Evolutionary conservation across 257 asterid species (phyloP).

Genomic region (Solanum neorickii): DNA sequence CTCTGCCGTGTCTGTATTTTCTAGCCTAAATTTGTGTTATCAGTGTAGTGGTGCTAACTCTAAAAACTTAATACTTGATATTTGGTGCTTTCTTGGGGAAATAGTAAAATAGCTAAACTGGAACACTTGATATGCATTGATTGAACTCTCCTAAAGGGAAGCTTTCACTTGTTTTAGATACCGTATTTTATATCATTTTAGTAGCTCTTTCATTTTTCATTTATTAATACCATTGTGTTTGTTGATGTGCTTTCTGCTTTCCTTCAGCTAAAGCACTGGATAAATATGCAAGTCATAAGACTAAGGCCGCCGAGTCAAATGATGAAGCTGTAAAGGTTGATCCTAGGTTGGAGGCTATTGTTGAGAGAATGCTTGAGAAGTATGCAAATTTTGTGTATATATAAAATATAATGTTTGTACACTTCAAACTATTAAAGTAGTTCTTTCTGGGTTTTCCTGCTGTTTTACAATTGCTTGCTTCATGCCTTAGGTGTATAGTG

Average conservation of each 20-base stretch:
- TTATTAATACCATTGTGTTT: neutral
- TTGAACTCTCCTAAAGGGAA: neutral
- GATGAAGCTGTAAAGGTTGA: slow-evolving; percentile 51
- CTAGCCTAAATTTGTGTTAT: neutral
- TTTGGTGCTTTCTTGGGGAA: neutral
- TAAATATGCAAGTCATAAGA: slow-evolving; percentile 76
- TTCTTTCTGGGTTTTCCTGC: neutral
- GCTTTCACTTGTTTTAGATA: neutral
- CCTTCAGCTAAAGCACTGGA: slow-evolving; percentile 77
- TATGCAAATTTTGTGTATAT: slow-evolving; percentile 22
- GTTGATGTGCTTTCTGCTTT: neutral
- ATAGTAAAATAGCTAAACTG: neutral
- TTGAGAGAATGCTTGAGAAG: slow-evolving; percentile 93
- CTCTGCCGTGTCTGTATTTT: neutral
- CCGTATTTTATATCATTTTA: neutral
- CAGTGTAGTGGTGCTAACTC: neutral
- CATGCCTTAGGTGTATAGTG: slow-evolving; percentile 49
- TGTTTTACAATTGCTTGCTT: neutral
- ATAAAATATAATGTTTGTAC: neutral
- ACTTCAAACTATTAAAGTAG: neutral
- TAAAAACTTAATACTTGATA: neutral
- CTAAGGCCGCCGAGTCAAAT: slow-evolving; percentile 65
- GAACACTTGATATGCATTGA: neutral
- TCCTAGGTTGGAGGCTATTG: slow-evolving; percentile 87
- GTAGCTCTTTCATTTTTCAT: neutral